Conservation (phyloP, 768 basidiomycete genomes). For the Lentinula sp. region DNA sequence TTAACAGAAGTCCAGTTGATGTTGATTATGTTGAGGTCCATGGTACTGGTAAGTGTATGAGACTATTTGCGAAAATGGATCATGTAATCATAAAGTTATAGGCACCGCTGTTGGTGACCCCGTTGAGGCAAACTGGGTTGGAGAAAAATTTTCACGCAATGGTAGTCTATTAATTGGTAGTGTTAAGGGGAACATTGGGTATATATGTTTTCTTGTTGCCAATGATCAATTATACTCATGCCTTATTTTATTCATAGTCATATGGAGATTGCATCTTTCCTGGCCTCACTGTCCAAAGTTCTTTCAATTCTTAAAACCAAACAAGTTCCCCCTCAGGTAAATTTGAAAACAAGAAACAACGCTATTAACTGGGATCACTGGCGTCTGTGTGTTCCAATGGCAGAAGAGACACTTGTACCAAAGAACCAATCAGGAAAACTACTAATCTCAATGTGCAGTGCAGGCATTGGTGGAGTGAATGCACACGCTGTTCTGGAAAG, state of each 20-base stretch:
- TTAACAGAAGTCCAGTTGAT: conserved; percentile 25
- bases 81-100: background rate
- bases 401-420: conserved; percentile 18
- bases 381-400: conserved; percentile 26
- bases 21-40: conserved; percentile 46
- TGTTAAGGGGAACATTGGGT: conserved; percentile 44
- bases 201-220: conserved; percentile 1
- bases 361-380: conserved; percentile 33
- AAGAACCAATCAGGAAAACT: conserved; percentile 14
- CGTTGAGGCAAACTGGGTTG: conserved; percentile 42
- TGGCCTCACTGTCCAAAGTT: conserved; percentile 39
- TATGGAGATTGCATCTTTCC: conserved; percentile 34
- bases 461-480: conserved; percentile 39
- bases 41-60: conserved; percentile 31
- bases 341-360: conserved; percentile 27
- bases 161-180: conserved; percentile 30
- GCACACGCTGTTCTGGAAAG: conserved; percentile 34
- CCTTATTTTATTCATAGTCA: conserved; percentile 19
- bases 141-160: conserved; percentile 12
- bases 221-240: no score
- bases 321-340: conserved; percentile 34
- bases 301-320: conserved; percentile 28
- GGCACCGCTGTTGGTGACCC: conserved; percentile 43
- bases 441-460: conserved; percentile 34
- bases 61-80: no score